A percentile compares a stretch with the other conserved stretches of the same genome.
phyloP scores from a whole-genome alignment of 2,329 filamentous ascomycete genomes.

The Lecanicillium sp. region DNA sequence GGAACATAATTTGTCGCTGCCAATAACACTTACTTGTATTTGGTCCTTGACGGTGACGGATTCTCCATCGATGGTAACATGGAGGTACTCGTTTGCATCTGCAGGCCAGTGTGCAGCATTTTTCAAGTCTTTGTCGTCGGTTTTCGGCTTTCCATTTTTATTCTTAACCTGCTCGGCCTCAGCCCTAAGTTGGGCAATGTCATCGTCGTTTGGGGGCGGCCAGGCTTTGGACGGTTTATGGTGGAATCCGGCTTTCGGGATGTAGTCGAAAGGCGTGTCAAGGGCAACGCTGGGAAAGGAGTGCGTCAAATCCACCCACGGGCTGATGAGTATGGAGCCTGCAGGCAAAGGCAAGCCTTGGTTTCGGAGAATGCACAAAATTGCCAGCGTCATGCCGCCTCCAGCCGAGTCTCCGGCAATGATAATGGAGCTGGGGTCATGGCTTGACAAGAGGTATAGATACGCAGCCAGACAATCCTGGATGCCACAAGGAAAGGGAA shows the following conservation, averaged over 20 bases:
- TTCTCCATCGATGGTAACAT: slow-evolving; percentile 64
- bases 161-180: slow-evolving; percentile 33
- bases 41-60: slow-evolving; percentile 76
- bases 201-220: slow-evolving; percentile 82
- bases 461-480: slow-evolving; percentile 88
- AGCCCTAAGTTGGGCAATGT: slow-evolving; percentile 48
- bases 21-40: slow-evolving; percentile 59
- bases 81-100: slow-evolving; percentile 33
- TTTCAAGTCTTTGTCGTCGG: not conserved
- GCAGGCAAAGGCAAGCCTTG: slow-evolving; percentile 78
- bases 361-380: slow-evolving; percentile 76
- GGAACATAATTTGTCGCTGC: not conserved
- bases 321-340: slow-evolving; percentile 83
- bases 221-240: slow-evolving; percentile 85
- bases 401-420: slow-evolving; percentile 90
- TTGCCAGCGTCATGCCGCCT: slow-evolving; percentile 76
- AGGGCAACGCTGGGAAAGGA: slow-evolving; percentile 85
- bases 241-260: slow-evolving; percentile 79
- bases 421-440: slow-evolving; percentile 75
- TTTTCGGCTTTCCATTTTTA: not conserved
- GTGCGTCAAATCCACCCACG: slow-evolving; percentile 93
- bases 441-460: slow-evolving; percentile 67
- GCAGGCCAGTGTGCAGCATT: slow-evolving; percentile 1
- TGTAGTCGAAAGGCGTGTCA: slow-evolving; percentile 73
- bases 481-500: slow-evolving; percentile 88